phyloP scores from a whole-genome alignment of 176 grass and related monocot species.

The Luzula sylvatica region DNA sequence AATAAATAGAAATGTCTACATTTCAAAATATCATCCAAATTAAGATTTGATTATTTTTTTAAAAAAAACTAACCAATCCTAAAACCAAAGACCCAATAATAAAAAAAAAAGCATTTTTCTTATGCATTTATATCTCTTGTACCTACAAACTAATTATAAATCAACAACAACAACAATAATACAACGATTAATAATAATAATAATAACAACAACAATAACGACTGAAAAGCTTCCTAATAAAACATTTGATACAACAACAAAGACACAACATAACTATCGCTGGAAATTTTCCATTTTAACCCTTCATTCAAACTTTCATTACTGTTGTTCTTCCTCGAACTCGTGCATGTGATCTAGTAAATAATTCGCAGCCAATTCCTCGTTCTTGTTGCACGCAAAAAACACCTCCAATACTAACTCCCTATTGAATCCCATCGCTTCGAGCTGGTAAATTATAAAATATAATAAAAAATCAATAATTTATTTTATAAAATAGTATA shows the following conservation, averaged over 20 bases:
- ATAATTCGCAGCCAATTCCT: conserved; percentile 65
- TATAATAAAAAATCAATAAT: background rate
- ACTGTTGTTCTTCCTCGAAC: conserved; percentile 40
- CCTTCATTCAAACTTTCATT: background rate
- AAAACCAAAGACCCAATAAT: conserved; percentile 1
- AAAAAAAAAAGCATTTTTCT: background rate
- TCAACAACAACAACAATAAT: too few relatives aligned
- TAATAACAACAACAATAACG: too few relatives aligned
- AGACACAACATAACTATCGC: conserved; percentile 3
- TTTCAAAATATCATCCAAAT: too few relatives aligned
- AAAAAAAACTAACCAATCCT: background rate
- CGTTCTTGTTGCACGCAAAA: conserved; percentile 78
- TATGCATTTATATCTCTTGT: background rate
- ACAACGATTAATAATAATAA: too few relatives aligned
- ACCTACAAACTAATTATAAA: conserved; percentile 14
- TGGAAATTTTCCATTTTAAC: conserved; percentile 3
- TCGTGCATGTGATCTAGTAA: conserved; percentile 81
- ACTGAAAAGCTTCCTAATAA: background rate
- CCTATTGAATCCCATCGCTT: conserved; percentile 72
- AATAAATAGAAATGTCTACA: too few relatives aligned
- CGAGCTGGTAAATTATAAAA: conserved; percentile 32
- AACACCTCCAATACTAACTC: conserved; percentile 70
- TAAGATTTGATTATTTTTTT: too few relatives aligned
- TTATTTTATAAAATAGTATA: background rate
- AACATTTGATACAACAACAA: conserved; percentile 16